These are phyloP conservation scores for Ascochyta pisi DNA, from an alignment of 2,329 filamentous ascomycete species.

Conservation along the genomic window DNA sequence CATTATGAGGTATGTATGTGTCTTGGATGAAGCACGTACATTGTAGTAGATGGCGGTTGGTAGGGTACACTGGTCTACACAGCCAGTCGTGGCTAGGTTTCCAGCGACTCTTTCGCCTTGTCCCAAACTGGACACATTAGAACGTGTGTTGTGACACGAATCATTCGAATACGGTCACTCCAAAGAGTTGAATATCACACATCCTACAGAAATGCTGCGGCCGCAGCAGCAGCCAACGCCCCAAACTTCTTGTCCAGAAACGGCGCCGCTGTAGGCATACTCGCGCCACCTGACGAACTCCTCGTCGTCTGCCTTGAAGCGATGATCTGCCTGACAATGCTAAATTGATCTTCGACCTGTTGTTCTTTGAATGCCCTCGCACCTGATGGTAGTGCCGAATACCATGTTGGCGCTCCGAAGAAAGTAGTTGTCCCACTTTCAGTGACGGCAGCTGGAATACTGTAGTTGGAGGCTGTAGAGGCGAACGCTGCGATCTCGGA, in stretches of 20 bases:
- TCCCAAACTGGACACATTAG: too few relatives aligned
- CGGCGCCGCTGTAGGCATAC: constrained; percentile 30
- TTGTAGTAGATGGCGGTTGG: too few relatives aligned
- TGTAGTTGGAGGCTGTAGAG: constrained; percentile 31
- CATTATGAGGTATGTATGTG: too few relatives aligned
- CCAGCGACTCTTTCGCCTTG: too few relatives aligned
- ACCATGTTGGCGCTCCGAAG: constrained; percentile 38
- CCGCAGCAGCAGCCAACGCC: constrained; percentile 37
- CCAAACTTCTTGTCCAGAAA: constrained; percentile 33
- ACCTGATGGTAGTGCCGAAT: constrained; percentile 36
- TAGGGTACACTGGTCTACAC: too few relatives aligned
- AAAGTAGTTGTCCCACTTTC: constrained; percentile 29
- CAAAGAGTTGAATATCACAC: too few relatives aligned
- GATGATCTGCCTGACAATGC: constrained; percentile 36
- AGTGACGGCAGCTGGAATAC: constrained; percentile 37
- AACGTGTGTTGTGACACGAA: too few relatives aligned
- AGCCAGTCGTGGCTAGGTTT: too few relatives aligned
- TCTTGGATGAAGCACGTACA: too few relatives aligned
- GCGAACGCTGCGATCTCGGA: constrained; percentile 38
- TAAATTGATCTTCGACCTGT: constrained; percentile 41
- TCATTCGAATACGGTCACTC: too few relatives aligned
- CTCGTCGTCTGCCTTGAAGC: constrained; percentile 22
- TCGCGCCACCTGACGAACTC: constrained; percentile 25
- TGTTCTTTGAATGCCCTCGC: constrained; percentile 41
- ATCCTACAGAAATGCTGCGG: constrained; percentile 35